These are phyloP conservation scores for Clarkia xantiana DNA, from an alignment of 345 rosid genomes.

Conservation along the genomic window DNA sequence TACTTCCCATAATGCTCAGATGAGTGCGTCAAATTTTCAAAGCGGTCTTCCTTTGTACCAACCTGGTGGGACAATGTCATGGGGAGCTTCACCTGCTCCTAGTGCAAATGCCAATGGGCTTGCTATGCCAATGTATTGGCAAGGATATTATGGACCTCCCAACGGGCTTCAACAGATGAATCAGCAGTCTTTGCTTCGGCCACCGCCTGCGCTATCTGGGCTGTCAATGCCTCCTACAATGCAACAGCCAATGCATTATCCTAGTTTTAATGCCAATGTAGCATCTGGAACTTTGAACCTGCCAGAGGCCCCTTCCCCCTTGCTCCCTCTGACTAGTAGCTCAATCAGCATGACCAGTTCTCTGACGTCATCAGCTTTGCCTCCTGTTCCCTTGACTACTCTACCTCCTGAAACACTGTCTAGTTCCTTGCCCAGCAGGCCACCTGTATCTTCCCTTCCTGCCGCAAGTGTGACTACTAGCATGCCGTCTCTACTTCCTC, in stretches of 20 bases:
- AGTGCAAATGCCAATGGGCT: conserved; percentile 44
- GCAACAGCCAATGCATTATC: conserved; percentile 62
- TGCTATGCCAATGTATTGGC: conserved; percentile 87
- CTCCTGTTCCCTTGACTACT: conserved; percentile 24
- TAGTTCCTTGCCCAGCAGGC: conserved; percentile 30
- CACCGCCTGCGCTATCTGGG: conserved; percentile 56
- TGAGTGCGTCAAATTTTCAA: conserved; percentile 61
- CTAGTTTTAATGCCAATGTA: conserved; percentile 40
- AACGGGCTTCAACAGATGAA: conserved; percentile 67
- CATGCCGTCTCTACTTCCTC: conserved; percentile 32
- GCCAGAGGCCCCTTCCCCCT: conserved; percentile 30
- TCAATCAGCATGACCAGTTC: conserved; percentile 16
- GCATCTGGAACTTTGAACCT: conserved; percentile 36
- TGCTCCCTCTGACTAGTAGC: conserved; percentile 25
- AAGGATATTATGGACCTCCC: conserved; percentile 64
- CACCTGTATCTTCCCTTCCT: conserved; percentile 30
- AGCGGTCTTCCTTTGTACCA: conserved; percentile 63
- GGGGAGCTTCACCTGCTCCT: conserved; percentile 70
- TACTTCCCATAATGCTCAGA: conserved; percentile 36
- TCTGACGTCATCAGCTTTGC: conserved; percentile 6
- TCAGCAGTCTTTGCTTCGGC: conserved; percentile 65
- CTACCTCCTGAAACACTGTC: conserved; percentile 46
- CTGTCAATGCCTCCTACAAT: conserved; percentile 48
- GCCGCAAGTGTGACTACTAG: conserved; percentile 21
- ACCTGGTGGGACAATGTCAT: conserved; percentile 67